phyloP scores from a whole-genome alignment of 1,284 basidiomycete species.

The Naganishia liquefaciens region DNA sequence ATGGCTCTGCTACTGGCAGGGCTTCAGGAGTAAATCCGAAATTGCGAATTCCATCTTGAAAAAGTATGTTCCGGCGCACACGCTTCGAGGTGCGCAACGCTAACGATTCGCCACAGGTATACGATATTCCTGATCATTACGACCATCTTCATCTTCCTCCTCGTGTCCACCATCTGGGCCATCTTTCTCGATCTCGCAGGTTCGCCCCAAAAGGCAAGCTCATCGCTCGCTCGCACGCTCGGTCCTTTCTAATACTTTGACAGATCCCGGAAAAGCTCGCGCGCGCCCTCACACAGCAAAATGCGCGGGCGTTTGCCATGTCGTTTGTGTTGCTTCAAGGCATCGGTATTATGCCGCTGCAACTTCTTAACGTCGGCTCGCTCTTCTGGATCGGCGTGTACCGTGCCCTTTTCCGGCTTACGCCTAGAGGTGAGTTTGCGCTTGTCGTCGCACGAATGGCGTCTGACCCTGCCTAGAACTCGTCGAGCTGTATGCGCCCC shows the following conservation, averaged over 20 bases:
- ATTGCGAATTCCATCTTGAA: constrained; percentile 90
- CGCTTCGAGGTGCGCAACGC: background rate
- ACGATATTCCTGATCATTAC: constrained; percentile 91
- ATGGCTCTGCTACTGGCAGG: constrained; percentile 83
- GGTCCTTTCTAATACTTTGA: background rate
- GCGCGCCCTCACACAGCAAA: constrained; percentile 68
- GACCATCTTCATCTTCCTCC: constrained; percentile 92
- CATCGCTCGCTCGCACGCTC: background rate
- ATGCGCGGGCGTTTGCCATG: constrained; percentile 79
- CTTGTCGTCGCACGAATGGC: background rate
- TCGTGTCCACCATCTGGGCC: constrained; percentile 86
- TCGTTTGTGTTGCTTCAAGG: constrained; percentile 89
- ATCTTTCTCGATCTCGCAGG: constrained; percentile 82
- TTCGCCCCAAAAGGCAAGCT: constrained; percentile 63
- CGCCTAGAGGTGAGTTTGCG: constrained; percentile 70
- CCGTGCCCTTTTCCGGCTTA: constrained; percentile 69
- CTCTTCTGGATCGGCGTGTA: constrained; percentile 73
- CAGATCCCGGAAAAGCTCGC: constrained; percentile 89
- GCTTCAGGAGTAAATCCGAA: constrained; percentile 82
- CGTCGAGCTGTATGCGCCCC: constrained; percentile 94
- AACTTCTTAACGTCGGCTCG: constrained; percentile 84
- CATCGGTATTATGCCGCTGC: constrained; percentile 89
- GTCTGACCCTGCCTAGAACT: constrained; percentile 63
- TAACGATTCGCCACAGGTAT: constrained; percentile 62
- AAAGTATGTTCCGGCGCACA: constrained; percentile 65